Base-by-base conservation (phyloP, 2,329 filamentous ascomycete genomes). In the Cladophialophora psammophila region DNA sequence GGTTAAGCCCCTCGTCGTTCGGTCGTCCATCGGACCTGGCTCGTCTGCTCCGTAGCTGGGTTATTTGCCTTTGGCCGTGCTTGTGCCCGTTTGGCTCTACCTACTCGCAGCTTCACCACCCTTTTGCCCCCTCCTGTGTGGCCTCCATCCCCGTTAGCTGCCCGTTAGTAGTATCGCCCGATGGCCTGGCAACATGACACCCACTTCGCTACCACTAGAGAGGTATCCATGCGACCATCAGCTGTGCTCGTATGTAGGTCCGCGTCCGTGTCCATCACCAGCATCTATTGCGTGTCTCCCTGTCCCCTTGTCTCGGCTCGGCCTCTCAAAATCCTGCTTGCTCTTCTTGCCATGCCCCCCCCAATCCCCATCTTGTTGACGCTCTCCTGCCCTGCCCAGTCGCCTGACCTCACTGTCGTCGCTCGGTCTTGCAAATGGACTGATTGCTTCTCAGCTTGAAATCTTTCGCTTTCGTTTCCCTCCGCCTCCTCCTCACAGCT, bases 401-500 rank as follows among this genome's bases (percentile, higher is more conserved):
- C 59, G 59, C 34, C 68, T 68, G 66, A 68, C 68, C 66, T 68
- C 58, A 59, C 61, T 52, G 60, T 64, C 53, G 38, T 60, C 36
- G 57, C 31, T 60, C 57, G 6, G 53, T 55, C 32, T 36, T 55
- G 53, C 32, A 38, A 55, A 34, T 55, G 53, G 35, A 55, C 31
- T 55, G 32, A 34, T 26, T 38, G 31, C 18, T 55, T n/a, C 53
- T 55, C 50, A 5, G 59, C n/a, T 40, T 62, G 18, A 52, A 26
- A 26, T 2, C 26, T 26, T 15, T n/a, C 15, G 5, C 40, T 42
- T 42, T 42, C 13, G 15, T n/a, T 42, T 20, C 12, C 45, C 45
- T 50, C 18, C 18, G 26, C 18, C 50, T 62, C 36, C 1, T 57
- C 50, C 61, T 50, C 40, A 45, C 50, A 18, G 26, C 42, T 4